Evolutionary conservation across 257 asterid genomes (phyloP), one percentile per base, ranked within the genome.

Genomic region (Cordia subcordata): DNA sequence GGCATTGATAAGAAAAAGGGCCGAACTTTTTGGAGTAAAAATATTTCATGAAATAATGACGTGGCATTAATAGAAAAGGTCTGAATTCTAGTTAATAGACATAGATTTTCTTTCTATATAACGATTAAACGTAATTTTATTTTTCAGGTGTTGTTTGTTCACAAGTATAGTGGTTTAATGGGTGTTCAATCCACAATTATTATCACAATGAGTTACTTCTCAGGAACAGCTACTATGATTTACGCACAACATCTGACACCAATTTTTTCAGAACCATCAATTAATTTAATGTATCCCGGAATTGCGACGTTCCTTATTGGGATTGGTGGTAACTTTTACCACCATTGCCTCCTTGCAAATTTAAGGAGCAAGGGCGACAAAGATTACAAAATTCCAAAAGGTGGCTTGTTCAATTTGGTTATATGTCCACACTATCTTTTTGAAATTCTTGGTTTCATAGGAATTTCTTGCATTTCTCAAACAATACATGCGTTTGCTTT

Each of bases 341-440:
- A 86, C 81, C 95, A 84, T 72, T 69, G 40, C 58, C 71, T 87
- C 42, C 90, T 87, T 5, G 73, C 90, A 5, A 82, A 53, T 14
- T 57, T 87, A 18, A 76, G 95, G 61, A 69, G 21, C 8, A 9
- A 62, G 0, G 85, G 76, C 14, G 85, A 87, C 0, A 77, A 78
- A 22, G 63, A 61, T 49, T 84, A 87, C 82, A 82, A 71, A 61
- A 74, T 84, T 38, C 88, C 88, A 5, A 68, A 57, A 51, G 90
- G 93, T 11, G 88, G 94, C 8, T 72, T 87, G 11, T 84, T 84
- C 38, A 13, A 42, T 27, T 47, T 68, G 64, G 82, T 75, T 8
- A 72, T 75, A 40, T 87, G 96, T 49, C 95, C 95, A 2, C 94
- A 84, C 33, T 82, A 86, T 15, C 56, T 79, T 1, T 86, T 83